Evolutionary conservation across 1,139 yeast genomes (phyloP), one percentile per base, ranked within the genome.

Genomic region (Protomyces inundatus): DNA sequence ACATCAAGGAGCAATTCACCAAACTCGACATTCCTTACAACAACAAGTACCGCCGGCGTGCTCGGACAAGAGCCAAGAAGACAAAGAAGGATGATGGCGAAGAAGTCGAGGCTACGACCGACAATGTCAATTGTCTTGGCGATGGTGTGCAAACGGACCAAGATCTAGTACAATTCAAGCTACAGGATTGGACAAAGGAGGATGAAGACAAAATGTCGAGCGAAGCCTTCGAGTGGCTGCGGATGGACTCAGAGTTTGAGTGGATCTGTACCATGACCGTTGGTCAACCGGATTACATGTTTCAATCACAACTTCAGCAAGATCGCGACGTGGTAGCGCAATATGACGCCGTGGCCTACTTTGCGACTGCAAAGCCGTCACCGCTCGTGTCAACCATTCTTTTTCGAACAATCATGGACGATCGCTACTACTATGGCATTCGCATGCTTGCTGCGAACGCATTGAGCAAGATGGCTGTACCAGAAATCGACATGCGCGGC

Each of bases 301-400:
- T 83, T 74, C 90, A 90, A 0, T 88, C 98, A 0, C 98, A 95
- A 72, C 76, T 95, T 45, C 95, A 89, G 70, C 95, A 90, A 73
- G 99, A 95, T 75, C 79, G 97, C 68, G 99, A 95, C 73, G 96
- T 95, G 14, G 97, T 90, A 68, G 98, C 98, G 0, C 99, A 95
- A 72, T 77, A 83, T 62, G 97, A 90, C 66, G 91, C 97, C 2
- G 82, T 91, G 14, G 77, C 81, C 59, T 89, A 83, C 74, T 91
- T 90, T 74, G 85, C 86, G 6, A 81, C 79, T 37, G 75, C 80
- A n/a, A 82, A 83, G 66, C 88, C 91, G 0, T 78, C 83, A 0
- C 71, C 78, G 1, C 77, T 87, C 3, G 88, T 90, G 72, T 90
- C 96, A 7, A 86, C 96, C 0, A 82, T 88, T 33, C 77, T 95